A percentile compares a stretch with the other conserved stretches of the same genome.
These are phyloP conservation scores for Mitragyna speciosa DNA, from an alignment of 257 asterid genomes.

Conservation along the genomic window DNA sequence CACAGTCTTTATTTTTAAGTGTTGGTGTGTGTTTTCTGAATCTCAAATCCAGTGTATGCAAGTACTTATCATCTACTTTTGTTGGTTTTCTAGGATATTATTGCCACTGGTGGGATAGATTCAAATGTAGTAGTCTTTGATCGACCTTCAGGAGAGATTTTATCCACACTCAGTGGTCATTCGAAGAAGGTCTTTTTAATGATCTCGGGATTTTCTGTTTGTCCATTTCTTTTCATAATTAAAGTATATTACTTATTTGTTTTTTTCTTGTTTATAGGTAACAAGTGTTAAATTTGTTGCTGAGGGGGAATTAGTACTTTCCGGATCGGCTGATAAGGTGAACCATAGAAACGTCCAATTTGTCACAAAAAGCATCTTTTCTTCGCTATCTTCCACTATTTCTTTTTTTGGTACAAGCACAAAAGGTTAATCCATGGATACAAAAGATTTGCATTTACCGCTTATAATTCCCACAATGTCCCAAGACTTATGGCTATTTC, in stretches of 20 bases:
- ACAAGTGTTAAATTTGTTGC: slow-evolving; percentile 83
- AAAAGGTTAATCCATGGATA: too few relatives aligned
- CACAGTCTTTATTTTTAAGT: neutral
- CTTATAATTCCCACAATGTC: too few relatives aligned
- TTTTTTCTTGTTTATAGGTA: slow-evolving; percentile 44
- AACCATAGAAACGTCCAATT: neutral
- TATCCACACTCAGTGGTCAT: slow-evolving; percentile 95
- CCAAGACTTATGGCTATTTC: too few relatives aligned
- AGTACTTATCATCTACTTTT: slow-evolving; percentile 12
- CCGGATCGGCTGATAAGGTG: slow-evolving; percentile 97
- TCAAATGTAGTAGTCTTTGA: slow-evolving; percentile 83
- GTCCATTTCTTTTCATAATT: slow-evolving; percentile 7
- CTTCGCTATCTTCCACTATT: too few relatives aligned
- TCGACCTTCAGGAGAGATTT: slow-evolving; percentile 83
- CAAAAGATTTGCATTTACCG: too few relatives aligned
- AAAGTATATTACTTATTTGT: neutral
- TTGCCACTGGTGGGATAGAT: slow-evolving; percentile 93
- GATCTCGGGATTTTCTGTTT: neutral
- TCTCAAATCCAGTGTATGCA: neutral
- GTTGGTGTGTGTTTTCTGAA: neutral
- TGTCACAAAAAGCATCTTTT: too few relatives aligned
- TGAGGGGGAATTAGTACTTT: slow-evolving; percentile 72
- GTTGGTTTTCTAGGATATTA: slow-evolving; percentile 57
- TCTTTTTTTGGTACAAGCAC: too few relatives aligned
- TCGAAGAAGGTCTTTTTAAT: slow-evolving; percentile 72